Base-by-base conservation (phyloP, 164 flowering plant species). In the Litsea cubeba region DNA sequence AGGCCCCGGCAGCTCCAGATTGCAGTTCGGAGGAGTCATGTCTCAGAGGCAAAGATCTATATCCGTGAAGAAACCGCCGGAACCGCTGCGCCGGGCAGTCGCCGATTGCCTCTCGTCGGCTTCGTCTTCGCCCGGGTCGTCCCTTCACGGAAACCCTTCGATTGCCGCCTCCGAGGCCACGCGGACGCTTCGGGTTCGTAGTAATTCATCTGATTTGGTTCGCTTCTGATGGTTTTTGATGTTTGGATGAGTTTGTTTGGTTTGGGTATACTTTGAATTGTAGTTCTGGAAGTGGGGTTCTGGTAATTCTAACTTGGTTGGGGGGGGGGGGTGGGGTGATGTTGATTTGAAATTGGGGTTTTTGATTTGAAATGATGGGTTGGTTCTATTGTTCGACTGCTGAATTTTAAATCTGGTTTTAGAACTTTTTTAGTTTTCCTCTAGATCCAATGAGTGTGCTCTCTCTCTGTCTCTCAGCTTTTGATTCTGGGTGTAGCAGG, bases 61-160 rank as follows among this genome's bases (percentile, higher is more conserved):
- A 35, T 85, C 93, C 51, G 58, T 77, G 15, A 87, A 85, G 85
- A 92, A 93, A 81, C 97, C 95, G 51, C 97, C 97, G 5, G 99
- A 95, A 88, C 99, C 97, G 49, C 84, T 95, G n/a, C 89, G 97
- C 14, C 83, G 95, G 0, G 97, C 98, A 18, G 95, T 93, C 5
- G 97, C 97, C 40, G 95, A 93, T 87, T 93, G 91, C 79, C 84
- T 95, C 12, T 91, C 98, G 11, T 81, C 93, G 8, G 82, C 97
- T 0, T 77, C 85, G 17, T 15, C 69, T 6, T 30, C 28, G 40
- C 30, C 46, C n/a, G 15, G 86, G 8, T 63, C 66, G 18, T 72
- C 85, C 50, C 88, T 78, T 72, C 87, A 84, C 51, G 87, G 85
- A 1, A 75, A 65, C 67, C 84, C 91, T 28, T 85, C 90, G 11